Conservation (phyloP, 2,329 filamentous ascomycete genomes). For the Canariomyces notabilis region DNA sequence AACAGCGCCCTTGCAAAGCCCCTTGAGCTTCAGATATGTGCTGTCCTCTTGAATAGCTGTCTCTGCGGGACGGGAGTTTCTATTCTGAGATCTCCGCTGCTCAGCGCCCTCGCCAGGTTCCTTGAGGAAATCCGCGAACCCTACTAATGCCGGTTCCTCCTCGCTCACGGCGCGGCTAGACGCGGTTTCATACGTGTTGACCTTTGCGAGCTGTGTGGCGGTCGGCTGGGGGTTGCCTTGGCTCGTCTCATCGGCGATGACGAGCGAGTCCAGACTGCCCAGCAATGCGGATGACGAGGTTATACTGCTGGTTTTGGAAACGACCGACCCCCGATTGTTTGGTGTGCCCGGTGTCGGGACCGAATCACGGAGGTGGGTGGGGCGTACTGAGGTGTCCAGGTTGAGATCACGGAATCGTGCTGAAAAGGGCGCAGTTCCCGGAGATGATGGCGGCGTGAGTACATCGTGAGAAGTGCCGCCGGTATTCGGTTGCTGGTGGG, state of each 20-base stretch:
- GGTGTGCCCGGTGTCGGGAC: slow-evolving; percentile 8
- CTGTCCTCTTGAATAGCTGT: slow-evolving; percentile 33
- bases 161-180: background rate
- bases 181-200: background rate
- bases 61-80: slow-evolving; percentile 23
- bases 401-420: background rate
- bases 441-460: slow-evolving; percentile 8
- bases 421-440: background rate
- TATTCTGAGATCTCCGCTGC: slow-evolving; percentile 12
- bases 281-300: slow-evolving; percentile 2
- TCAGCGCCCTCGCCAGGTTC: slow-evolving; percentile 1
- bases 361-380: background rate
- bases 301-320: slow-evolving; percentile 11
- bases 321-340: slow-evolving; percentile 6
- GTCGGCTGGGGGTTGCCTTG: background rate
- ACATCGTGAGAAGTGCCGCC: background rate
- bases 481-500: background rate
- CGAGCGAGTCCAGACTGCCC: slow-evolving; percentile 7
- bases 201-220: background rate
- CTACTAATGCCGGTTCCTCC: background rate
- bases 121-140: slow-evolving; percentile 1
- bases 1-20: slow-evolving; percentile 38
- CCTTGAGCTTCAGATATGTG: slow-evolving; percentile 32
- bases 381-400: background rate
- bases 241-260: slow-evolving; percentile 2